A percentile compares a stretch with the other conserved stretches of the same genome.
phyloP scores from a whole-genome alignment of 306 rosid species.

The Canavalia gladiata region DNA sequence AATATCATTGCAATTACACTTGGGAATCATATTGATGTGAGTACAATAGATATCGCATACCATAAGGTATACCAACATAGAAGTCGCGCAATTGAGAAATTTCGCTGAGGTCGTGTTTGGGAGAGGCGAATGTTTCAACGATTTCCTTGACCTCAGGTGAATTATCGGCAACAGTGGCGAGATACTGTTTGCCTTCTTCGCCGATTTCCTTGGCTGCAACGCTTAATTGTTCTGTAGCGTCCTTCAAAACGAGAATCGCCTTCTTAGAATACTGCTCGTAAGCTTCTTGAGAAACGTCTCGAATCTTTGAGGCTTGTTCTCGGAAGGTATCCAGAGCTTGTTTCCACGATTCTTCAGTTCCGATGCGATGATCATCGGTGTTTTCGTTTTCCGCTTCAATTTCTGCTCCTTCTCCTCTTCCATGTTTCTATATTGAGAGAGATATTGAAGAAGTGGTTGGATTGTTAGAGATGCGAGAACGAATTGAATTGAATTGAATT shows the following conservation, averaged over 20 bases:
- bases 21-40: no score
- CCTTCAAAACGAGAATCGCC: neutral
- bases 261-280: neutral
- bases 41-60: neutral
- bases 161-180: neutral
- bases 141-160: neutral
- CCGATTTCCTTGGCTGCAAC: neutral
- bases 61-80: neutral
- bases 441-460: no score
- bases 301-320: constrained; percentile 2
- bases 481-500: neutral
- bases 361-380: neutral
- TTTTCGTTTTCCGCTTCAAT: neutral
- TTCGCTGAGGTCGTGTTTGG: neutral
- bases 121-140: neutral
- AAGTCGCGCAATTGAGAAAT: neutral
- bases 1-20: no score
- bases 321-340: constrained; percentile 5
- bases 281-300: neutral
- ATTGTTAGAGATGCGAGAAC: neutral
- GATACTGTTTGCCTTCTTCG: neutral
- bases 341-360: neutral
- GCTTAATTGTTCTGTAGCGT: neutral
- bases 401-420: neutral
- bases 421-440: no score